Conservation (phyloP, 345 rosid species). For the Aquilaria sinensis region DNA sequence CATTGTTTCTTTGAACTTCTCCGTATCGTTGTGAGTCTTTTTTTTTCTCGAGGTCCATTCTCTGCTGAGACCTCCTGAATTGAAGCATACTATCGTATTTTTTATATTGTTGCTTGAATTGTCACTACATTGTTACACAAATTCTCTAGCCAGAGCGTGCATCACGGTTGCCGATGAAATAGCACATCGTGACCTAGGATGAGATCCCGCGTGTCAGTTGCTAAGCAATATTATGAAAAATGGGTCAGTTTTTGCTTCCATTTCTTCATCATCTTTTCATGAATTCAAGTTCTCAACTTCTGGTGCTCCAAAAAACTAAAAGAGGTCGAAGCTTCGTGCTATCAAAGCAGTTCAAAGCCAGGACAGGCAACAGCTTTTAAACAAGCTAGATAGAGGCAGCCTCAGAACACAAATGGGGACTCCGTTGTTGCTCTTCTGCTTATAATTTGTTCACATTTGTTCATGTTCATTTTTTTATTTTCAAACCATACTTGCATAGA, state of each 20-base stretch:
- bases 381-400: conserved; percentile 24
- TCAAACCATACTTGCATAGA: conserved; percentile 57
- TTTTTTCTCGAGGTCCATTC: too few relatives aligned
- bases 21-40: too few relatives aligned
- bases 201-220: background rate
- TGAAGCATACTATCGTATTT: too few relatives aligned
- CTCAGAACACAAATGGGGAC: conserved; percentile 47
- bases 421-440: conserved; percentile 40
- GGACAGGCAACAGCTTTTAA: background rate
- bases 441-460: background rate
- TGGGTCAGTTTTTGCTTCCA: background rate
- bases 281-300: conserved; percentile 9
- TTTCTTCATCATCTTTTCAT: background rate
- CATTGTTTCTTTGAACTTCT: too few relatives aligned
- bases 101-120: too few relatives aligned
- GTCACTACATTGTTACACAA: too few relatives aligned
- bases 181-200: background rate
- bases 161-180: too few relatives aligned
- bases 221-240: background rate
- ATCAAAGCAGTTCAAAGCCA: conserved; percentile 26
- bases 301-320: background rate
- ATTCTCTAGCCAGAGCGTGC: too few relatives aligned
- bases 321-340: conserved; percentile 11
- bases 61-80: too few relatives aligned
- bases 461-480: conserved; percentile 5